Base-by-base conservation (phyloP, 768 basidiomycete genomes). In the Mycena floridula region DNA sequence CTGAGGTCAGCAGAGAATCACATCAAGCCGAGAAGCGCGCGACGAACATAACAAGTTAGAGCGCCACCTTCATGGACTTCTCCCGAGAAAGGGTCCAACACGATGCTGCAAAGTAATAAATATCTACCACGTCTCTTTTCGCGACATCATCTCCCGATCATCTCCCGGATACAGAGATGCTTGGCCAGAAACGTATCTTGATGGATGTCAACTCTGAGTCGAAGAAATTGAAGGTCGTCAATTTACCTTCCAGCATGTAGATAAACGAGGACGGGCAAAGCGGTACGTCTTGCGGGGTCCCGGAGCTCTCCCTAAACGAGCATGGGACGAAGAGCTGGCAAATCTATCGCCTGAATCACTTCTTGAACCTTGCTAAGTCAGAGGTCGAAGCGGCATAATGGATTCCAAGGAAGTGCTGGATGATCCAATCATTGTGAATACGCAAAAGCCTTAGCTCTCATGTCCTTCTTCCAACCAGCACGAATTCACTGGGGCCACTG, bases 1-100 rank as follows among this genome's bases (percentile, higher is more conserved):
- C n/a, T n/a, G n/a, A 47, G 37, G 28, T 22, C 20, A 25, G n/a
- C 5, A 30, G 6, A 9, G 12, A 23, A 13, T 24, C 18, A 15
- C 35, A 21, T 4, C 15, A 45, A 13, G 37, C n/a, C 25, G 8
- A 25, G 36, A 15, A n/a, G 23, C 16, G 26, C 54, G 60, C 43
- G 30, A 63, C 61, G 53, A 23, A 62, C 37, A 32, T 62, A 62
- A 12, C 56, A 58, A 7, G 63, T 62, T 35, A 58, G 51, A 0
- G 28, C 52, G 11, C 61, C 61, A 12, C 50, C 49, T 2, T 50
- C 43, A 30, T 61, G 54, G 4, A 62, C 54, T 5, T 37, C 49
- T 25, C 40, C 21, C 62, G 56, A n/a, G 61, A 7, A 25, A 62
- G 47, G 49, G 63, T 63, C 5, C 62, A 58, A 7, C 13, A 35